These are phyloP conservation scores for Haberlea rhodopensis DNA, from an alignment of 257 asterid genomes.

Conservation along the genomic window DNA sequence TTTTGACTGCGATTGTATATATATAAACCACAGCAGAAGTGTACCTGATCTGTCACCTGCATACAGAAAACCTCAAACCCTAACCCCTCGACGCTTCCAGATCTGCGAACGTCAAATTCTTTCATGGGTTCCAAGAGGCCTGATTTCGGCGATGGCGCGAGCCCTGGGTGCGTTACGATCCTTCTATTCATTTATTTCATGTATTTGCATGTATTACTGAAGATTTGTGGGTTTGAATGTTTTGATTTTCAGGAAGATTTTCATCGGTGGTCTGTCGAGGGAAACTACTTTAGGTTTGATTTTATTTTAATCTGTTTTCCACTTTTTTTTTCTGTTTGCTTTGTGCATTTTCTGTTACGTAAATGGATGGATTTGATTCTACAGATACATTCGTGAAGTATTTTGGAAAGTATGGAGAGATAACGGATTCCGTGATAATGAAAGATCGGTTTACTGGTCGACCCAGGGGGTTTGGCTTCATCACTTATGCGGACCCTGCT, in stretches of 20 bases:
- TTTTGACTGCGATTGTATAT: too few species aligned
- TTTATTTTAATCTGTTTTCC: constrained; percentile 2
- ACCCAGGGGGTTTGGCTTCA: constrained; percentile 94
- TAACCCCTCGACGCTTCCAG: constrained; percentile 31
- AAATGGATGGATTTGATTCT: neutral
- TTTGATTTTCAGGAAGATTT: constrained; percentile 62
- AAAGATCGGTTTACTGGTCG: constrained; percentile 88
- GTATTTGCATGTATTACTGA: neutral
- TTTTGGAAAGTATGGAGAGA: constrained; percentile 95
- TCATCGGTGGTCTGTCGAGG: constrained; percentile 88
- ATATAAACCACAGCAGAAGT: too few species aligned
- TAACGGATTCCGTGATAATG: constrained; percentile 94
- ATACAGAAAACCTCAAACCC: constrained; percentile 53
- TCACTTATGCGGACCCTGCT: constrained; percentile 71
- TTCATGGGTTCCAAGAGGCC: constrained; percentile 72
- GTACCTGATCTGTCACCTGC: neutral
- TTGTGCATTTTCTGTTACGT: neutral
- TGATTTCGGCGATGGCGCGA: constrained; percentile 90
- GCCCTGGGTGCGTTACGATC: constrained; percentile 69
- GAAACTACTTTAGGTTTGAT: constrained; percentile 72
- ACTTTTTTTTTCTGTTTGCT: neutral
- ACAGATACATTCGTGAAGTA: constrained; percentile 83
- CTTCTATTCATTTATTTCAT: neutral
- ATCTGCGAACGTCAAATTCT: constrained; percentile 39
- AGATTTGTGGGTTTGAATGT: constrained; percentile 7